phyloP scores from a whole-genome alignment of 1,284 basidiomycete genomes.

The Apiotrichum montevideense region DNA sequence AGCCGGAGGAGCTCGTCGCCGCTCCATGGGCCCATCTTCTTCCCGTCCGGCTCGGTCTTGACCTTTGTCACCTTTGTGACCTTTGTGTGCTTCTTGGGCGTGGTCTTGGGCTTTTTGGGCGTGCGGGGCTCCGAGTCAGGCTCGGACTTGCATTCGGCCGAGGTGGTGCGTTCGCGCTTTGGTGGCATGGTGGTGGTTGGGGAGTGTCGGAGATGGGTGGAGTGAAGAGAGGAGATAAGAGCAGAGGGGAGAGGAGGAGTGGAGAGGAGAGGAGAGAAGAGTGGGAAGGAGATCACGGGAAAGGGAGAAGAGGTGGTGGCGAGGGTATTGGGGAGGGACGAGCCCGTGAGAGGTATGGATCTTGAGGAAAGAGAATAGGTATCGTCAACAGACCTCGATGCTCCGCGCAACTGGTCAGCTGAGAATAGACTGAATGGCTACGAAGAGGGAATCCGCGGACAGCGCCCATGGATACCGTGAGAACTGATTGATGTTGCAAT shows the following conservation, averaged over 20 bases:
- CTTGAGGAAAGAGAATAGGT: background rate
- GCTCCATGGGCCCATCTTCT: constrained; percentile 25
- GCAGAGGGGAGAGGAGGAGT: background rate
- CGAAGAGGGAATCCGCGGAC: too few species aligned
- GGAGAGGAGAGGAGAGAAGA: constrained; percentile 36
- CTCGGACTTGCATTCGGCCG: too few species aligned
- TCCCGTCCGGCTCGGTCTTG: constrained; percentile 1
- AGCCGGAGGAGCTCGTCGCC: constrained; percentile 25
- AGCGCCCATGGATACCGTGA: too few species aligned
- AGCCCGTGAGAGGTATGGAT: constrained; percentile 38
- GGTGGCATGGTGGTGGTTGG: background rate
- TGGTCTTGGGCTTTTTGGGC: background rate
- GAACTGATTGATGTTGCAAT: too few species aligned
- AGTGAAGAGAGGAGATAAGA: background rate
- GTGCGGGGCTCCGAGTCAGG: background rate
- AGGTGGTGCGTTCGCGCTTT: constrained; percentile 4
- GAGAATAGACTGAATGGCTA: too few species aligned
- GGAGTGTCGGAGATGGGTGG: background rate
- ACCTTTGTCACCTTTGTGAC: background rate
- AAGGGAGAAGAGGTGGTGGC: background rate
- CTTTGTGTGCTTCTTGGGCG: too few species aligned
- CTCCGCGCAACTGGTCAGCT: too few species aligned
- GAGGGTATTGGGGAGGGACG: constrained; percentile 69
- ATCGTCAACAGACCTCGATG: background rate
- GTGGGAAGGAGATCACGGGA: background rate